These are phyloP conservation scores for Neonothopanus nambi DNA, from an alignment of 1,284 basidiomycete species.

Conservation along the genomic window DNA sequence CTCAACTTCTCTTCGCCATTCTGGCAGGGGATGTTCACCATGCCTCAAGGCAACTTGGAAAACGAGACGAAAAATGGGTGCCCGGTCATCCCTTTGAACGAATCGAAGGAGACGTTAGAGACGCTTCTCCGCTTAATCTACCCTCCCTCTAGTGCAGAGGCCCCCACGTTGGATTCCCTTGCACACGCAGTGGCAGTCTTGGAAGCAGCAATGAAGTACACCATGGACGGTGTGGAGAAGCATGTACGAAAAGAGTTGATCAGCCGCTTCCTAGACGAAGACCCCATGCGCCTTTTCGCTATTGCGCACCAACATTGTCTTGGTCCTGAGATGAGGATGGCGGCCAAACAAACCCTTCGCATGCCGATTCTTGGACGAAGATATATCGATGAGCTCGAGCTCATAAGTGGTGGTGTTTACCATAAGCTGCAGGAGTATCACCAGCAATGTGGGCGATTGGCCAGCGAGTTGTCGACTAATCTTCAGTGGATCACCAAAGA, in stretches of 20 bases:
- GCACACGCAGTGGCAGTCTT: neutral
- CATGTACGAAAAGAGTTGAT: neutral
- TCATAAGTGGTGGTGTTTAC: neutral
- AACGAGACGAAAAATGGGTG: slow-evolving; percentile 5
- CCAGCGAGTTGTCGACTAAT: neutral
- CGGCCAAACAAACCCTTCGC: neutral
- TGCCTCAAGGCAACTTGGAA: neutral
- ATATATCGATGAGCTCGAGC: slow-evolving; percentile 5
- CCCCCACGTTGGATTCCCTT: neutral
- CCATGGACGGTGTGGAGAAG: neutral
- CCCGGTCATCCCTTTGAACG: slow-evolving; percentile 4
- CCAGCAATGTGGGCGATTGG: slow-evolving; percentile 2
- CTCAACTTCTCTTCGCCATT: slow-evolving; percentile 5
- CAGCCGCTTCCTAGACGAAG: neutral
- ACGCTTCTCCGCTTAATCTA: slow-evolving; percentile 2
- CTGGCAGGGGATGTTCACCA: slow-evolving; percentile 1
- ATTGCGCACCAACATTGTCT: slow-evolving; percentile 1
- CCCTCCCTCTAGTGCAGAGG: neutral
- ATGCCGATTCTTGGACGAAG: neutral
- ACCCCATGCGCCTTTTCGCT: slow-evolving; percentile 1
- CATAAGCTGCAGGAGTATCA: slow-evolving; percentile 12
- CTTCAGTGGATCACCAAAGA: no score
- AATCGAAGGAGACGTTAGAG: slow-evolving; percentile 2
- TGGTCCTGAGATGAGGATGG: slow-evolving; percentile 1
- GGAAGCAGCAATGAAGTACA: slow-evolving; percentile 4